Base-by-base conservation (phyloP, 1,284 basidiomycete genomes). In the Mixia osmundae region DNA sequence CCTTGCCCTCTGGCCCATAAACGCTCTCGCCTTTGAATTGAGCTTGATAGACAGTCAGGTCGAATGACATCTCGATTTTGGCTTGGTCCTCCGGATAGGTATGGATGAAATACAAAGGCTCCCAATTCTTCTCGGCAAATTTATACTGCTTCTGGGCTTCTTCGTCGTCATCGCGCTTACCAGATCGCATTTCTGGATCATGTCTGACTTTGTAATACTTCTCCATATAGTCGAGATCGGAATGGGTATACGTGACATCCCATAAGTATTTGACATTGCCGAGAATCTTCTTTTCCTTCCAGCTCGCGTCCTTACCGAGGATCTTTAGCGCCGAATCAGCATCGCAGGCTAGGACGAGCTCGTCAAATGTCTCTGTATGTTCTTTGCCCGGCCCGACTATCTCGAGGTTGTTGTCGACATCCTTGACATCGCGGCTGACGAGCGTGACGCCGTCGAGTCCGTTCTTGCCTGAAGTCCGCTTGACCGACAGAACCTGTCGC, bases 211-310 rank as follows among this genome's bases (percentile, higher is more conserved):
- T 59, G 47, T 68, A 67, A 46, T 64, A 61, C 62, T 66, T 40
- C 34, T 35, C 11, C 22, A 38, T 41, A 29, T 39, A 70, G 0
- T 60, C 57, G 7, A 60, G 44, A 42, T 70, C 67, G 39, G 57
- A 60, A 47, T 71, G 69, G 2, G 68, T 71, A 36, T 68, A 62
- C 4, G 67, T 71, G 15, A 70, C 58, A 44, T 72, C 67, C 49
- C 58, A 57, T 5, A 47, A 45, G 44, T 54, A 59, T 32, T 67
- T 67, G 32, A 71, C 67, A 37, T 60, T 65, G 11, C 71, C 69
- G 23, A 75, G 53, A 5, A 74, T 61, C 32, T 56, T 59, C 45
- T 56, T 62, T 53, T 75, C 72, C 44, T 66, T 54, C 61, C 64
- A 68, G 2, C 59, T 57, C 2, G 69, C 66, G 29, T 63, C 54